Evolutionary conservation across 495 filamentous ascomycete genomes (phyloP), one percentile per base, ranked within the genome.

Genomic region (Talaromyces proteolyticus): DNA sequence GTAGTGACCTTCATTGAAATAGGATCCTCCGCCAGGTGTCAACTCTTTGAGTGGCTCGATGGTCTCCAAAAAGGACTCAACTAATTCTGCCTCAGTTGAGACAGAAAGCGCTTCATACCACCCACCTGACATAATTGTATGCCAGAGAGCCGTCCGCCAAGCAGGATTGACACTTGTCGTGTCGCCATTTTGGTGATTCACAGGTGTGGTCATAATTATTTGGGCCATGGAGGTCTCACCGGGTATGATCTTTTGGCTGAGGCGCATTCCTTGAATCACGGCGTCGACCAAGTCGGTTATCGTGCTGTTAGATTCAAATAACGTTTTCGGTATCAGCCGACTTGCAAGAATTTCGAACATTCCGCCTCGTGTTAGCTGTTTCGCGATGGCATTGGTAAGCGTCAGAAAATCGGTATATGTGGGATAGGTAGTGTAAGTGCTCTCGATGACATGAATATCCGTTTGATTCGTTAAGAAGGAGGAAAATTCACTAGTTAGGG

Each of bases 1-100:
- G 8, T 74, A 60, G 53, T 81, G 72, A 16, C 29, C 59, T 41
- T 61, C 59, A 22, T 61, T 61, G 16, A 54, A 11, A 44, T 58
- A 58, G 11, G 39, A 41, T 8, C 59, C 55, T 19, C 58, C 55
- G 29, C 51, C 53, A 16, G 57, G 57, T 7, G 38, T 59, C 47
- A 59, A 47, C 7, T 23, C n/a, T 14, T 56, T 56, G 34, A 59
- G 44, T 12, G 53, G 57, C 4, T 56, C 54, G 4, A 53, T 8
- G 5, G 45, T 29, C 8, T 52, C n/a, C 36, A 55, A 16, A 5
- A 26, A 44, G 14, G 6, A 36, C 19, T 52, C 16, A 4, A 25
- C 25, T 6, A 19, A 4, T 4, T 3, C 17, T 18, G 42, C 17
- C 40, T 37, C 2, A 12, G 3, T 17, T 4, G 6, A 2, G 14